Conservation (phyloP, 495 filamentous ascomycete genomes). For the Baudoinia panamericana region DNA sequence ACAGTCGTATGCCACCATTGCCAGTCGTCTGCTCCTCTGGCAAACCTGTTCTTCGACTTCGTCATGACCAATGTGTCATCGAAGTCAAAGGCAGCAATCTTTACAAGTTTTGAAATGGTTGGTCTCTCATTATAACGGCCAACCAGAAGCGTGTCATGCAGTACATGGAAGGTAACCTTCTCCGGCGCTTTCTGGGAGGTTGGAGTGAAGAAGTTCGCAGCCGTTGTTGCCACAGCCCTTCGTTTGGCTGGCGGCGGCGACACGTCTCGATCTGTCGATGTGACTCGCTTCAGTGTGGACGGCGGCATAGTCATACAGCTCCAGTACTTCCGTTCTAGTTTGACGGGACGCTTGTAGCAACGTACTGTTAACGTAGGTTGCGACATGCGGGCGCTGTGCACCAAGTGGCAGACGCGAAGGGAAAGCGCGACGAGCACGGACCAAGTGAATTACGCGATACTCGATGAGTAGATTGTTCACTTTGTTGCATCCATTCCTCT, state of each 20-base stretch:
- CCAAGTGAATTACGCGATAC: background rate
- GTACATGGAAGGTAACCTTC: constrained; percentile 55
- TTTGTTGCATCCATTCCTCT: background rate
- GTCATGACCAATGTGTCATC: constrained; percentile 79
- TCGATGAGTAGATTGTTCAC: constrained; percentile 1
- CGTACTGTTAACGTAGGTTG: too few species aligned
- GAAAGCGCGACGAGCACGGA: background rate
- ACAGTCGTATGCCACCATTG: constrained; percentile 82
- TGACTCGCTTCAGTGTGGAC: constrained; percentile 17
- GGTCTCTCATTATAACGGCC: constrained; percentile 43
- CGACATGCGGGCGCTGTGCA: too few species aligned
- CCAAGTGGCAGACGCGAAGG: too few species aligned
- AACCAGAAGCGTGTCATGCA: constrained; percentile 60
- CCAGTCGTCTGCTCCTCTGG: constrained; percentile 65
- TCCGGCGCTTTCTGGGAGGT: constrained; percentile 73
- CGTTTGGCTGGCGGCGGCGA: constrained; percentile 44
- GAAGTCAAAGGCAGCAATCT: constrained; percentile 84
- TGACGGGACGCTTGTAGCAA: too few species aligned
- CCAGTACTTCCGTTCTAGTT: background rate
- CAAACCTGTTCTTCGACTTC: constrained; percentile 66
- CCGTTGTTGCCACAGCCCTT: constrained; percentile 57
- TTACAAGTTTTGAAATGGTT: constrained; percentile 28
- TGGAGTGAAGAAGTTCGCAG: constrained; percentile 82
- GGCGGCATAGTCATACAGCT: constrained; percentile 4
- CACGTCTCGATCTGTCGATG: constrained; percentile 29